phyloP scores from a whole-genome alignment of 805 yeast species.

The Candida alai region DNA sequence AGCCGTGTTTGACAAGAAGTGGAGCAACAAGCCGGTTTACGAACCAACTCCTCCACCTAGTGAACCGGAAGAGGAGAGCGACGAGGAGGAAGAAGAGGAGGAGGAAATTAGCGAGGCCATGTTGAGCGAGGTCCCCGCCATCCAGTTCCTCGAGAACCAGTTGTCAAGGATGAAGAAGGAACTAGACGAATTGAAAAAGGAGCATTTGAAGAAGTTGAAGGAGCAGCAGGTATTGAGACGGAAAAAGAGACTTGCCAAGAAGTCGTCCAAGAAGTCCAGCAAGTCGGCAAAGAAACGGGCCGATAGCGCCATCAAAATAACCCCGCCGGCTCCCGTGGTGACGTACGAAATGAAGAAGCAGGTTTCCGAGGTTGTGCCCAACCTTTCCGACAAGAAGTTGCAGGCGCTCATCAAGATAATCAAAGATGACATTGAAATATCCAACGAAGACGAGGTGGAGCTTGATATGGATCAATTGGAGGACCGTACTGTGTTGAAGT shows the following conservation, averaged over 20 bases:
- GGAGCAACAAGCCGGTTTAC: slow-evolving; percentile 64
- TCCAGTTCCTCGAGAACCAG: slow-evolving; percentile 84
- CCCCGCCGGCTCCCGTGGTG: slow-evolving; percentile 41
- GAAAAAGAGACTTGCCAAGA: slow-evolving; percentile 37
- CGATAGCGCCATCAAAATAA: not conserved
- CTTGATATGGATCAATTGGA: slow-evolving; percentile 92
- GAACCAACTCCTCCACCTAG: slow-evolving; percentile 63
- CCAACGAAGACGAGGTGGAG: slow-evolving; percentile 87
- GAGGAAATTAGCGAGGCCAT: slow-evolving; percentile 51
- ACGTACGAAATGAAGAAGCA: slow-evolving; percentile 97
- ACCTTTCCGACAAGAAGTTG: slow-evolving; percentile 72
- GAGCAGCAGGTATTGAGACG: slow-evolving; percentile 57
- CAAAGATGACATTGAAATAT: slow-evolving; percentile 55
- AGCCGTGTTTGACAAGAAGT: slow-evolving; percentile 76
- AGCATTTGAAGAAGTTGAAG: slow-evolving; percentile 62
- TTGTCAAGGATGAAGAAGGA: slow-evolving; percentile 81
- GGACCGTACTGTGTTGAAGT: slow-evolving; percentile 72
- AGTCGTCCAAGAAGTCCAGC: slow-evolving; percentile 19
- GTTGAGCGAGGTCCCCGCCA: slow-evolving; percentile 80
- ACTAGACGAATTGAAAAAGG: slow-evolving; percentile 75
- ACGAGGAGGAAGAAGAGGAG: slow-evolving; percentile 47
- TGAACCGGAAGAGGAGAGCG: slow-evolving; percentile 35
- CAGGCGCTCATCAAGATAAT: slow-evolving; percentile 82
- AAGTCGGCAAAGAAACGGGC: slow-evolving; percentile 20
- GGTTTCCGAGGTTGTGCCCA: slow-evolving; percentile 79